These are phyloP conservation scores for Raffaelea ambrosiae DNA, from an alignment of 2,329 filamentous ascomycete species.

Conservation along the genomic window DNA sequence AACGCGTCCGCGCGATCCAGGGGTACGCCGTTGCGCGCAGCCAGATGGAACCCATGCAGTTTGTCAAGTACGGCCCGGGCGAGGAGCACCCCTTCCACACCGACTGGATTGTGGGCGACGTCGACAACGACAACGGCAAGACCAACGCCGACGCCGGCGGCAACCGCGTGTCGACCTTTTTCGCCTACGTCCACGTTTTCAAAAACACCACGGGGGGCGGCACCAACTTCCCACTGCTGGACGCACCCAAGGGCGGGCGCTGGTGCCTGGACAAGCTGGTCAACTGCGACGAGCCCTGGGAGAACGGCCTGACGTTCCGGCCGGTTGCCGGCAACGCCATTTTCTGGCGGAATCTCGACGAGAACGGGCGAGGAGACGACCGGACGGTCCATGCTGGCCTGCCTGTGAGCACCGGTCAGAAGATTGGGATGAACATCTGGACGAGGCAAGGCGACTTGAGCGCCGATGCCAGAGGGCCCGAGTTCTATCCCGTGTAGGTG, in stretches of 20 bases:
- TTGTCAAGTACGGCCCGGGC: slow-evolving; percentile 34
- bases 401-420: slow-evolving; percentile 34
- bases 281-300: slow-evolving; percentile 38
- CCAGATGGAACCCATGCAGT: slow-evolving; percentile 36
- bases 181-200: slow-evolving; percentile 32
- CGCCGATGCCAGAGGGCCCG: slow-evolving; percentile 23
- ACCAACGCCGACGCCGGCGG: slow-evolving; percentile 29
- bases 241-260: slow-evolving; percentile 18
- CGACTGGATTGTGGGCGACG: slow-evolving; percentile 34
- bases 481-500: slow-evolving; percentile 9
- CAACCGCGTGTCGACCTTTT: slow-evolving; percentile 36
- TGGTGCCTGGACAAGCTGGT: slow-evolving; percentile 25
- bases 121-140: slow-evolving; percentile 19
- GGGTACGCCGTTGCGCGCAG: slow-evolving; percentile 28
- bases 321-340: slow-evolving; percentile 37
- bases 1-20: slow-evolving; percentile 35
- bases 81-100: slow-evolving; percentile 40
- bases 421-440: slow-evolving; percentile 45
- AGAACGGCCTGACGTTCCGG: slow-evolving; percentile 35
- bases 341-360: slow-evolving; percentile 38
- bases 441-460: slow-evolving; percentile 32
- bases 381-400: slow-evolving; percentile 36
- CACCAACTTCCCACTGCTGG: slow-evolving; percentile 37
- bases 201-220: slow-evolving; percentile 30
- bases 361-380: slow-evolving; percentile 19